Percentiles rank a stretch among this genome's conserved stretches.
These are phyloP conservation scores for Lichtheimia ornata DNA, from an alignment of 371 early-diverging fungal species.

Conservation along the genomic window DNA sequence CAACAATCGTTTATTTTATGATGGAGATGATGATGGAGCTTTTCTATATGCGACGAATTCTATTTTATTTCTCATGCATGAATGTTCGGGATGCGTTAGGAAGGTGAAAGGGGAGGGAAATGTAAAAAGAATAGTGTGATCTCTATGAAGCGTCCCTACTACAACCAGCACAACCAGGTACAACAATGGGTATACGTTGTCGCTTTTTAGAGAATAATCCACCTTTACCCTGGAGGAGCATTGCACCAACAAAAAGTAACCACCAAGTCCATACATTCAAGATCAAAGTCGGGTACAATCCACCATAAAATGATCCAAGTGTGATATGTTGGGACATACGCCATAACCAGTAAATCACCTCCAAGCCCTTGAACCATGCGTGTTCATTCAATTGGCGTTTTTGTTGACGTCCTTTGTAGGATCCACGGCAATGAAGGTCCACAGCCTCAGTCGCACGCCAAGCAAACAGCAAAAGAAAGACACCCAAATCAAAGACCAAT, in stretches of 20 bases:
- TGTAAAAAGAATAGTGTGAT: no score
- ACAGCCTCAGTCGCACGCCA: constrained; percentile 26
- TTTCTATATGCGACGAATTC: no score
- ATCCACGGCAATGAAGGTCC: constrained; percentile 14
- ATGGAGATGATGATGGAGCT: no score
- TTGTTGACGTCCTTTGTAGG: constrained; percentile 7
- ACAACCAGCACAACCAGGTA: constrained; percentile 1
- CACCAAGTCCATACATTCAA: constrained; percentile 32
- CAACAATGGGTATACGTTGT: constrained; percentile 4
- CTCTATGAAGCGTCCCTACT: no score
- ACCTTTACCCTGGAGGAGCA: constrained; percentile 27
- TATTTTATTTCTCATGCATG: no score
- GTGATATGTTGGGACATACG: constrained; percentile 28
- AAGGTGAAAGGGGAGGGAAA: no score
- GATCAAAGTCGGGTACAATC: constrained; percentile 36
- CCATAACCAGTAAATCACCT: constrained; percentile 44
- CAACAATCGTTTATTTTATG: no score
- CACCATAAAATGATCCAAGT: constrained; percentile 42
- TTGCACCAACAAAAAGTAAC: constrained; percentile 33
- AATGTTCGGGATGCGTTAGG: no score
- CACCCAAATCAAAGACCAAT: constrained; percentile 41
- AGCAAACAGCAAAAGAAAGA: constrained; percentile 38
- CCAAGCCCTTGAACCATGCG: constrained; percentile 34
- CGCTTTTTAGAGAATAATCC: constrained; percentile 19
- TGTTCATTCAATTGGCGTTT: constrained; percentile 23